Conservation (phyloP, 257 asterid species). For the Plectranthus barbatus region DNA sequence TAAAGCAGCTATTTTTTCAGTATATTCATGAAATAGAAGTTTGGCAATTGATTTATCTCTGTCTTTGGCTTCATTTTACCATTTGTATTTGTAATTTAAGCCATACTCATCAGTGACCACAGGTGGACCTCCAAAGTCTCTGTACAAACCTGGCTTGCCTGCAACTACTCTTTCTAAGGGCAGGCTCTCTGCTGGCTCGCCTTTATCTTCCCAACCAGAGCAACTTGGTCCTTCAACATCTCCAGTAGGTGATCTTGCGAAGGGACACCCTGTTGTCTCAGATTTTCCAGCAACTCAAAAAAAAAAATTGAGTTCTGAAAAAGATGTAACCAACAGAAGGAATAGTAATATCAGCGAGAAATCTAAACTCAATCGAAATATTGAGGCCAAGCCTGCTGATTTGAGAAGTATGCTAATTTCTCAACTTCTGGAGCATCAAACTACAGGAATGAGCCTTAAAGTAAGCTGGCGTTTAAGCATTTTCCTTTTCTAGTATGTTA, state of each 20-base stretch:
- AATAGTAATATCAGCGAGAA: constrained; percentile 37
- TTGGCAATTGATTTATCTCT: not conserved
- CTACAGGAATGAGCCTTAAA: constrained; percentile 81
- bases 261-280: constrained; percentile 38
- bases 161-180: constrained; percentile 47
- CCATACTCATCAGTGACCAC: constrained; percentile 15
- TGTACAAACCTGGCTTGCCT: constrained; percentile 48
- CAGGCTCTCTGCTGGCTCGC: constrained; percentile 55
- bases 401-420: constrained; percentile 61
- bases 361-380: constrained; percentile 30
- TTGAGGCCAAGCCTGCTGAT: constrained; percentile 46
- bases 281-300: constrained; percentile 35
- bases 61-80: not conserved
- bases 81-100: constrained; percentile 2
- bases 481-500: constrained; percentile 10
- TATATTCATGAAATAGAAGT: not conserved
- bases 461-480: constrained; percentile 31
- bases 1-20: not conserved
- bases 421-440: constrained; percentile 58
- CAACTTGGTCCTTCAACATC: constrained; percentile 49
- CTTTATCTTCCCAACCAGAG: constrained; percentile 57
- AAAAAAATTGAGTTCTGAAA: constrained; percentile 48
- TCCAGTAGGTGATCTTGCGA: constrained; percentile 40
- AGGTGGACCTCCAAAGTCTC: constrained; percentile 63
- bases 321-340: constrained; percentile 39